Evolutionary conservation across 768 basidiomycete genomes (phyloP).

Genomic region (Gymnopilus junonius): DNA sequence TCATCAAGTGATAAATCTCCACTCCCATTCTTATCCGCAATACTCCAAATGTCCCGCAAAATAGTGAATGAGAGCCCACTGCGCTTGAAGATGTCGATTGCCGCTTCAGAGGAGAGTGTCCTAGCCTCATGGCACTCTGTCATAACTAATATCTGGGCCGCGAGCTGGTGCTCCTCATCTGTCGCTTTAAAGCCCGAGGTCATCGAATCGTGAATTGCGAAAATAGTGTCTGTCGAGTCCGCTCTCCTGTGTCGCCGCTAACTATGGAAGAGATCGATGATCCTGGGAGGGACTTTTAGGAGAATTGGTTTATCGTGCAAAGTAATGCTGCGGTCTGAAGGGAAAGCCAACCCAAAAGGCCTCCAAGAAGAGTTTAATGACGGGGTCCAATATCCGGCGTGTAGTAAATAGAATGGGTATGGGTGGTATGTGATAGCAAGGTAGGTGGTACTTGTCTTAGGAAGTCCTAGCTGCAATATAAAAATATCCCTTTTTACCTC

Average conservation of each 20-base stretch:
- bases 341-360: not conserved
- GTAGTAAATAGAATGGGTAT: constrained; percentile 1
- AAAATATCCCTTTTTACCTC: constrained; percentile 2
- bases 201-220: not conserved
- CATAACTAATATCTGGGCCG: constrained; percentile 30
- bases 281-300: too few species aligned
- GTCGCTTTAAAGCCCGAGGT: constrained; percentile 15
- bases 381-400: constrained; percentile 1
- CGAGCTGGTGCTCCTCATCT: constrained; percentile 35
- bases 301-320: too few species aligned
- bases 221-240: not conserved
- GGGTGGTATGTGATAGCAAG: not conserved
- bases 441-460: not conserved
- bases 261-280: too few species aligned
- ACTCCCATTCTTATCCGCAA: constrained; percentile 63
- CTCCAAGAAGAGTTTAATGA: not conserved
- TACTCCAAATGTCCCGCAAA: constrained; percentile 65
- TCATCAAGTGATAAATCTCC: constrained; percentile 59
- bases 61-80: constrained; percentile 56
- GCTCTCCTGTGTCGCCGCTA: too few species aligned
- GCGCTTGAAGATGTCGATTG: constrained; percentile 59
- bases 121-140: constrained; percentile 28
- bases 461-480: not conserved
- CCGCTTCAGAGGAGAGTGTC: constrained; percentile 42
- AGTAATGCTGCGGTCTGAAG: not conserved